Evolutionary conservation across 495 filamentous ascomycete genomes (phyloP), one percentile per base, ranked within the genome.

Genomic region (Astrothelium subdiscretum): DNA sequence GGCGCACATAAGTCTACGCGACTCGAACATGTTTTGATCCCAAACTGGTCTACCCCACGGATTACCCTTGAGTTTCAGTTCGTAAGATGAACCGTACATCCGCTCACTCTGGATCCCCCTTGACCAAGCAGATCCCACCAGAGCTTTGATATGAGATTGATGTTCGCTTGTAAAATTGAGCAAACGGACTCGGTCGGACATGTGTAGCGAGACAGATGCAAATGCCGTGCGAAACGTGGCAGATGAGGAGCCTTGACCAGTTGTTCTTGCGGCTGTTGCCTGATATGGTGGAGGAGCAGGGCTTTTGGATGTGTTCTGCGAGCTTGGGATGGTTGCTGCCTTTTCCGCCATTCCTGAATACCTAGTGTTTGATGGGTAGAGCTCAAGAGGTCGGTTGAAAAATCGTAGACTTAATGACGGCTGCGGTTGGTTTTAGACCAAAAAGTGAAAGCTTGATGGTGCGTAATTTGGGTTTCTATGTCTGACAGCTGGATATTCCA

Each of bases 1-100:
- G 0, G 29, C 58, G 13, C 44, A 57, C 15, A 67, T 64, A 6
- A 70, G 38, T 1, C 63, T 44, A 11, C 63, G 61, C 0, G 63
- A 59, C 18, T 64, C 43, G 20, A 67, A 59, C 2, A 57, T 60
- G 26, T 61, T 27, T 10, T 43, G 38, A 29, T 60, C 15, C 35
- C 35, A 38, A 8, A 38, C 8, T 38, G 1, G n/a, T n/a, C n/a
- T 22, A 20, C 11, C 24, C 59, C 63, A 65, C 10, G 63, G 63
- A 13, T 26, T 32, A 20, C 31, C 59, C n/a, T 44, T 27, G 11
- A 65, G 61, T 51, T 59, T 59, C 18, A 63, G 22, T 24, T 59
- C 51, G n/a, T 13, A 59, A 2, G 48, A 32, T 31, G 27, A n/a
- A 32, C 20, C n/a, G 48, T 38, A 58, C 4, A 26, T 24, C 8